phyloP scores from a whole-genome alignment of 805 yeast genomes.

The Yarrowia alimentaria region DNA sequence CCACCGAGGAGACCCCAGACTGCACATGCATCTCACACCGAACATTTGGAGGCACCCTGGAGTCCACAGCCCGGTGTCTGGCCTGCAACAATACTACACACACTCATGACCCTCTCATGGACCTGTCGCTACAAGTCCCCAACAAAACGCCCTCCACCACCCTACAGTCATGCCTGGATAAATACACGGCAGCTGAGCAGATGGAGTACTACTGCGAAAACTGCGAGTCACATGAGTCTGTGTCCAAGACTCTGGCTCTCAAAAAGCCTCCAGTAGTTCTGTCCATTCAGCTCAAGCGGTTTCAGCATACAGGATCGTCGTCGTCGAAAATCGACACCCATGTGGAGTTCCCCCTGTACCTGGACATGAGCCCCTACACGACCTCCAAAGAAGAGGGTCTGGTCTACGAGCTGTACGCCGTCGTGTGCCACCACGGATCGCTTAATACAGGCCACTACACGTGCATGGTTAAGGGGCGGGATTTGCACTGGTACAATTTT shows the following conservation, averaged over 20 bases:
- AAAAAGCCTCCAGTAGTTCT: constrained; percentile 72
- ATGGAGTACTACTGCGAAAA: constrained; percentile 71
- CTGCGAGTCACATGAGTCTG: constrained; percentile 63
- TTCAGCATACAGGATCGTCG: constrained; percentile 53
- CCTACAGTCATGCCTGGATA: constrained; percentile 64
- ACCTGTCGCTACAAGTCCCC: constrained; percentile 72
- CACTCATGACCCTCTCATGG: constrained; percentile 86
- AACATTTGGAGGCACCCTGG: constrained; percentile 78
- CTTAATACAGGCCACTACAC: constrained; percentile 96
- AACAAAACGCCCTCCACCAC: constrained; percentile 33
- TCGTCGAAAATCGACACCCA: constrained; percentile 70
- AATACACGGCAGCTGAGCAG: constrained; percentile 74
- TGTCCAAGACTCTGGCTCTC: constrained; percentile 69
- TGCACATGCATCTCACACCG: constrained; percentile 83
- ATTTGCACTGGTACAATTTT: constrained; percentile 83
- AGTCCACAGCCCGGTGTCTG: constrained; percentile 73
- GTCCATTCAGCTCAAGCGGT: constrained; percentile 75
- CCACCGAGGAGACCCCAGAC: constrained; percentile 24
- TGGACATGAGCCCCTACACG: constrained; percentile 66
- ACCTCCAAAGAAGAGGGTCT: constrained; percentile 34
- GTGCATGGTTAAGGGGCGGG: constrained; percentile 67
- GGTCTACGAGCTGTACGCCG: constrained; percentile 80
- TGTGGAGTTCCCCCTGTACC: constrained; percentile 66
- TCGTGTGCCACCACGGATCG: constrained; percentile 86
- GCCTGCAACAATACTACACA: constrained; percentile 62